Evolutionary conservation across 1,139 yeast species (phyloP).

Genomic region (Geotrichum australiense): DNA sequence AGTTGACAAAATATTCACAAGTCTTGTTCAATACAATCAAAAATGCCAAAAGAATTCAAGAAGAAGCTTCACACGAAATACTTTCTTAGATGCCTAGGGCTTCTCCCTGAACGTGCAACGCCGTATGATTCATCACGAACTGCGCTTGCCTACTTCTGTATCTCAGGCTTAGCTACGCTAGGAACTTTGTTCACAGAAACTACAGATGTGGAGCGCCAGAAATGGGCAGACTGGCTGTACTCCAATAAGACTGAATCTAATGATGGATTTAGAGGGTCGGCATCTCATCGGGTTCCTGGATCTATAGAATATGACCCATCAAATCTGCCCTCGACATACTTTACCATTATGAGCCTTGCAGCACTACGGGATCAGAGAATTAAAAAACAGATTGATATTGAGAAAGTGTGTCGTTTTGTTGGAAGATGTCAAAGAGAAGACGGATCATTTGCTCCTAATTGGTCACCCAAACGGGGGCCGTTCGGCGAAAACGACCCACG

Average conservation of each 20-base stretch:
- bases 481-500: constrained; percentile 69
- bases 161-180: constrained; percentile 54
- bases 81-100: constrained; percentile 30
- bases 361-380: constrained; percentile 41
- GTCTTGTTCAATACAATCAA: too few species aligned
- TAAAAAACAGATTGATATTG: constrained; percentile 37
- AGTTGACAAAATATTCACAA: too few species aligned
- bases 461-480: constrained; percentile 34
- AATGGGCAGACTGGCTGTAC: constrained; percentile 45
- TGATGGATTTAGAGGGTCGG: constrained; percentile 52
- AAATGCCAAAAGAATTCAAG: constrained; percentile 1
- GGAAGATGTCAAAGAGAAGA: constrained; percentile 45
- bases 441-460: constrained; percentile 54
- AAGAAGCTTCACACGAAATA: constrained; percentile 25
- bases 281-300: constrained; percentile 35
- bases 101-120: constrained; percentile 33
- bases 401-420: constrained; percentile 46
- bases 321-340: constrained; percentile 58
- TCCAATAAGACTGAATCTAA: constrained; percentile 39
- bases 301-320: constrained; percentile 47
- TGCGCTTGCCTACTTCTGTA: constrained; percentile 58
- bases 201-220: constrained; percentile 27
- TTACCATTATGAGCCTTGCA: constrained; percentile 36
- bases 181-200: constrained; percentile 34
- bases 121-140: constrained; percentile 54